Conservation (phyloP, 1,284 basidiomycete species). For the Grifola frondosa region DNA sequence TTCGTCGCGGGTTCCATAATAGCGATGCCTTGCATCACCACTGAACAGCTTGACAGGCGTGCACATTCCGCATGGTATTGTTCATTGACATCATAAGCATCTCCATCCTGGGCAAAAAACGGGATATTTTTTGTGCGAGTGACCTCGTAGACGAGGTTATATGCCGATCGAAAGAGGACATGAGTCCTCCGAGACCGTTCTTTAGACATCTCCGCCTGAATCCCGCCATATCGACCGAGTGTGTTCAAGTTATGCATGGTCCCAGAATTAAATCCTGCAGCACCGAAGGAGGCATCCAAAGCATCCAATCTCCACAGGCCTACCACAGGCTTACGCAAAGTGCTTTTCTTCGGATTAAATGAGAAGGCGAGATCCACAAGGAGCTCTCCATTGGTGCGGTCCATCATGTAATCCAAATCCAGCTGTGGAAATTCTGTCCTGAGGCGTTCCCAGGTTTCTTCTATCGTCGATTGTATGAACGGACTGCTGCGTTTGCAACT, state of each 20-base stretch:
- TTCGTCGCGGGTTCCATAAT: too few relatives aligned
- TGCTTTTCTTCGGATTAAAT: slow-evolving; percentile 1
- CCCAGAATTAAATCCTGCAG: too few relatives aligned
- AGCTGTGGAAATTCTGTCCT: background rate
- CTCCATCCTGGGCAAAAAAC: slow-evolving; percentile 1
- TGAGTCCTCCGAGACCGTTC: background rate
- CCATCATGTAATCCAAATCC: slow-evolving; percentile 1
- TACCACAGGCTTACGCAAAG: too few relatives aligned
- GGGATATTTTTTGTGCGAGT: background rate
- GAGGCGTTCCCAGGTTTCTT: too few relatives aligned
- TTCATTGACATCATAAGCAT: slow-evolving; percentile 1
- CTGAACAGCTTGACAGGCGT: too few relatives aligned
- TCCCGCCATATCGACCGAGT: too few relatives aligned
- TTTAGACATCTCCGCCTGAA: background rate
- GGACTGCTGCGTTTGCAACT: background rate
- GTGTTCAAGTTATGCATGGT: too few relatives aligned
- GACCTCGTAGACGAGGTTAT: slow-evolving; percentile 1
- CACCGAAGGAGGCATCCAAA: too few relatives aligned
- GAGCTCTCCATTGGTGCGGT: background rate
- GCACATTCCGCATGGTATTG: background rate
- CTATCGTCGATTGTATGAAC: too few relatives aligned
- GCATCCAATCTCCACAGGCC: too few relatives aligned
- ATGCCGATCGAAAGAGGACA: background rate
- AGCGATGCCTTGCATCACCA: too few relatives aligned
- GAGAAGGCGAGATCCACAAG: background rate